Evolutionary conservation across 345 rosid genomes (phyloP).

Genomic region (Citropsis articulata): DNA sequence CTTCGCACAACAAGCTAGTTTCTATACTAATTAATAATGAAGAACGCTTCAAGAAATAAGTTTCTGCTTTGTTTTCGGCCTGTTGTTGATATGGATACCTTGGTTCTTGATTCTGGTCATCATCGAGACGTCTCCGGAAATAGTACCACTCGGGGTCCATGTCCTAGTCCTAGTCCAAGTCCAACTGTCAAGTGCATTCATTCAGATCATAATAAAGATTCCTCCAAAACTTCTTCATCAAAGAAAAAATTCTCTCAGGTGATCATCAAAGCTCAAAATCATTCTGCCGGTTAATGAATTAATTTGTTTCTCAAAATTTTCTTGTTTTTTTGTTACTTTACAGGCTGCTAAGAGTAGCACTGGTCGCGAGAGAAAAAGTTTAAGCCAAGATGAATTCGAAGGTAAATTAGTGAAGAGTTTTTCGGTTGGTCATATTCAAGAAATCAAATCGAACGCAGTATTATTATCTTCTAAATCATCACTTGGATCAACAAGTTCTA

Average conservation of each 20-base stretch:
- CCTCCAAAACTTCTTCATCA: too few relatives aligned
- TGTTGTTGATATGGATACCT: constrained; percentile 30
- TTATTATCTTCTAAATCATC: constrained; percentile 8
- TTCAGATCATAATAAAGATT: too few relatives aligned
- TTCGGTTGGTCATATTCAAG: background rate
- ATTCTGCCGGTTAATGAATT: too few relatives aligned
- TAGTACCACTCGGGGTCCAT: background rate
- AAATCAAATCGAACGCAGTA: background rate
- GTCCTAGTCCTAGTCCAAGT: too few relatives aligned
- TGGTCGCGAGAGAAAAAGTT: constrained; percentile 18
- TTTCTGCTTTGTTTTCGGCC: constrained; percentile 45
- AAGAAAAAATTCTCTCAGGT: too few relatives aligned
- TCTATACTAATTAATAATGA: constrained; percentile 4
- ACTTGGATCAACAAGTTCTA: background rate
- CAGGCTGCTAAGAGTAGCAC: constrained; percentile 21
- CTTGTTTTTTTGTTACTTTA: background rate
- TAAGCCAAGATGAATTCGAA: background rate
- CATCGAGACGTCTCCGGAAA: background rate
- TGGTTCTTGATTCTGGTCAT: constrained; percentile 20
- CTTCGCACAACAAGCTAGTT: too few relatives aligned
- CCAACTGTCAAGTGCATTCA: too few relatives aligned
- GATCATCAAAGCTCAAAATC: too few relatives aligned
- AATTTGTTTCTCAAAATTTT: too few relatives aligned
- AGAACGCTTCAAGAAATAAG: constrained; percentile 39
- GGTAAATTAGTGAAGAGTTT: background rate